These are phyloP conservation scores for Nicotiana tabacum DNA, from an alignment of 257 asterid genomes.

Conservation along the genomic window DNA sequence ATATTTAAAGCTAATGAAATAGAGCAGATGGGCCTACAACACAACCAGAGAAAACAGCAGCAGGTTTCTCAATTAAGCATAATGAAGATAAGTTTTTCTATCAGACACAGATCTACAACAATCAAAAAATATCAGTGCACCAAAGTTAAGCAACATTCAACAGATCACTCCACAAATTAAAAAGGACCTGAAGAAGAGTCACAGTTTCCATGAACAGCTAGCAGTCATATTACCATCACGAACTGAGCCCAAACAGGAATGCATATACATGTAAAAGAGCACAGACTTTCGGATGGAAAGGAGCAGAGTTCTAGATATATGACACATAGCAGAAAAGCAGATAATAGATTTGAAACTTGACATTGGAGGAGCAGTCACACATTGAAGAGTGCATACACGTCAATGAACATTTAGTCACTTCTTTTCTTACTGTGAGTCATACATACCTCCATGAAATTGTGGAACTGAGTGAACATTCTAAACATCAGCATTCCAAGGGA, in stretches of 20 bases:
- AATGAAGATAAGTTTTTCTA: neutral
- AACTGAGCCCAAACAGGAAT: neutral
- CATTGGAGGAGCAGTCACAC: neutral
- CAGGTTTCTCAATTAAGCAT: neutral
- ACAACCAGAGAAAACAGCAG: neutral
- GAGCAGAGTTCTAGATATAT: neutral
- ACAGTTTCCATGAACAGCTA: neutral
- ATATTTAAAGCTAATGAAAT: neutral
- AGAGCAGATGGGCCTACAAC: neutral
- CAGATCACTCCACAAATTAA: neutral
- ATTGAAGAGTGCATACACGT: neutral
- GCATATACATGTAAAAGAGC: neutral
- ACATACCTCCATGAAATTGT: constrained; percentile 95
- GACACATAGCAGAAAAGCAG: neutral
- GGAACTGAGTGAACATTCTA: constrained; percentile 97
- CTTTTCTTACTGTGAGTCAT: neutral
- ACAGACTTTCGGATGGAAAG: neutral
- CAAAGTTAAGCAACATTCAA: neutral
- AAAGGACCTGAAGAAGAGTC: neutral
- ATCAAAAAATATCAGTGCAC: neutral
- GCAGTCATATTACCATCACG: neutral
- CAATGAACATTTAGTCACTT: neutral
- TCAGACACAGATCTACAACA: neutral
- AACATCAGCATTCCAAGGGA: constrained; percentile 67
- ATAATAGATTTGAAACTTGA: neutral